These are phyloP conservation scores for Chlorella sp. DNA, from an alignment of 139 green algal genomes.

Conservation along the genomic window DNA sequence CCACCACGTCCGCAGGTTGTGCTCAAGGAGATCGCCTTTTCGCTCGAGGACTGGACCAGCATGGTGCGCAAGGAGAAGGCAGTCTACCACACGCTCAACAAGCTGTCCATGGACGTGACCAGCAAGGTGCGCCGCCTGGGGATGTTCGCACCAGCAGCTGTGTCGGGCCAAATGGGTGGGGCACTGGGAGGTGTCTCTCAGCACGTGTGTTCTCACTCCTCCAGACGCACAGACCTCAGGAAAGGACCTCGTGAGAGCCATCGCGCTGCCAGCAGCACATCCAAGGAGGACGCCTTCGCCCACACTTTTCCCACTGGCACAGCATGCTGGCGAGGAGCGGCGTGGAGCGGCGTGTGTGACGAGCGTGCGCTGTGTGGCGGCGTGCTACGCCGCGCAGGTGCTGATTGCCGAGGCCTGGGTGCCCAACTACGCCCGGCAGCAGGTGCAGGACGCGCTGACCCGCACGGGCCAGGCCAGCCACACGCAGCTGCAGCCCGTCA, in stretches of 20 bases:
- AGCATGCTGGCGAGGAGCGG: too few species aligned
- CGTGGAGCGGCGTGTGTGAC: neutral
- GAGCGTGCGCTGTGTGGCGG: neutral
- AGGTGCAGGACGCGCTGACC: conserved; percentile 60
- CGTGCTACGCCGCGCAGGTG: too few species aligned
- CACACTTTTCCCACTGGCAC: too few species aligned
- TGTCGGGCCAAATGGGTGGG: neutral
- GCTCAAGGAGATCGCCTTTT: conserved; percentile 52
- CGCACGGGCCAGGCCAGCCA: conserved; percentile 29
- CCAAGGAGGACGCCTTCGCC: too few species aligned
- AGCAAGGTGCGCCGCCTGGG: too few species aligned
- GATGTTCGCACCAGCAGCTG: conserved; percentile 48
- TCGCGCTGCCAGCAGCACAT: too few species aligned
- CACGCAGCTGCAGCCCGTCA: conserved; percentile 60
- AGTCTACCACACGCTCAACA: conserved; percentile 95
- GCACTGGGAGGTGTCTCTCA: too few species aligned
- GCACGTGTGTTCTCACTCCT: too few species aligned
- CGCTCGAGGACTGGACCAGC: conserved; percentile 48
- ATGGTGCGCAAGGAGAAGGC: conserved; percentile 75
- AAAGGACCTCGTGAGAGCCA: too few species aligned
- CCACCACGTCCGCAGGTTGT: too few species aligned
- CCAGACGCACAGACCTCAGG: too few species aligned
- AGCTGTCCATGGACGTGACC: conserved; percentile 86
- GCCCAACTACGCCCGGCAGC: conserved; percentile 31
- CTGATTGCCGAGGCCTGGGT: conserved; percentile 71